Conservation (phyloP, 768 basidiomycete genomes). For the Boletus rex-veris region DNA sequence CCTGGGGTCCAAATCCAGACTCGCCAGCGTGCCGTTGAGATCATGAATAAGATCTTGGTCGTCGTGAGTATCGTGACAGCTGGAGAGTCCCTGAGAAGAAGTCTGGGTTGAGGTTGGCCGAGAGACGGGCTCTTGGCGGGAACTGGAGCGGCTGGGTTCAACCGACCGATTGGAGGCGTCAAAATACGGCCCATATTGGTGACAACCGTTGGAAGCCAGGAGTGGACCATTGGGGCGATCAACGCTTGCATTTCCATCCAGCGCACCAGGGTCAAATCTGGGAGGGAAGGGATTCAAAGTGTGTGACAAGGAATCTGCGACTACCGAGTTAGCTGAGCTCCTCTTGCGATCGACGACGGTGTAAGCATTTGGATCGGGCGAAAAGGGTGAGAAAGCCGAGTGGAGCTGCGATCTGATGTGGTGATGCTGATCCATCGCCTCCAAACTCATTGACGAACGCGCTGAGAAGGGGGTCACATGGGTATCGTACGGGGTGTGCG, state of each 20-base stretch:
- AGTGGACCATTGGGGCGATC: conserved; percentile 43
- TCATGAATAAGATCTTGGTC: conserved; percentile 61
- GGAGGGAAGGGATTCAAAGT: conserved; percentile 49
- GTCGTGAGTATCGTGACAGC: conserved; percentile 25
- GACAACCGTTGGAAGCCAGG: conserved; percentile 44
- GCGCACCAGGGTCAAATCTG: conserved; percentile 39
- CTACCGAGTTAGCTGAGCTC: conserved; percentile 34
- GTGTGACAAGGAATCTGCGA: conserved; percentile 45
- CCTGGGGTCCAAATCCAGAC: conserved; percentile 58
- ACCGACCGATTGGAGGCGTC: conserved; percentile 39
- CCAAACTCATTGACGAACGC: conserved; percentile 12
- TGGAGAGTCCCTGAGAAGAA: conserved; percentile 22
- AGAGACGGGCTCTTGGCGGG: conserved; percentile 49
- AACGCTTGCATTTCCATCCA: conserved; percentile 36
- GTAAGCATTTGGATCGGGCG: conserved; percentile 63
- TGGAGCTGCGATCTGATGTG: conserved; percentile 19
- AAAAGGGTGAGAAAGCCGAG: conserved; percentile 68
- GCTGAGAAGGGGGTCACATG: conserved; percentile 17
- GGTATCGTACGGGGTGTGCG: conserved; percentile 20
- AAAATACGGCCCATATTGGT: conserved; percentile 44
- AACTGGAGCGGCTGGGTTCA: conserved; percentile 39
- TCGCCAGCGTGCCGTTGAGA: conserved; percentile 73
- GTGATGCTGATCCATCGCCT: conserved; percentile 15
- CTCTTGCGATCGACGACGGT: conserved; percentile 35
- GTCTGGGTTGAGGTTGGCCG: conserved; percentile 51